These are phyloP conservation scores for Jackrogersella minutella DNA, from an alignment of 495 filamentous ascomycete genomes.

Conservation along the genomic window DNA sequence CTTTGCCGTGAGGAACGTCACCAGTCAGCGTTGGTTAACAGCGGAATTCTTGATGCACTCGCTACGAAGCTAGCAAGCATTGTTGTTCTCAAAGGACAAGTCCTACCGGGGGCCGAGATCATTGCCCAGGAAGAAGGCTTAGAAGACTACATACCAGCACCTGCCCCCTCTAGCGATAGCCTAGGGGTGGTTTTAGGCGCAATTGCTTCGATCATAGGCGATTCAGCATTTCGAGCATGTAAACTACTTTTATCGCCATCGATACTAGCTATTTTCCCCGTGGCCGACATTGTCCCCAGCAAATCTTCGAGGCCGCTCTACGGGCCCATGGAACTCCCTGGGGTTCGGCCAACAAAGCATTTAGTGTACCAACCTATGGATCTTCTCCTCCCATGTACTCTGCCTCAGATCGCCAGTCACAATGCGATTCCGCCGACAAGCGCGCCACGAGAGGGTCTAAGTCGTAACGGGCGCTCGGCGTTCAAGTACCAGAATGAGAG, in stretches of 20 bases:
- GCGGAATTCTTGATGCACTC: slow-evolving; percentile 80
- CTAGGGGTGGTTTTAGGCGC: slow-evolving; percentile 81
- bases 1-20: slow-evolving; percentile 74
- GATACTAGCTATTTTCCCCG: slow-evolving; percentile 75
- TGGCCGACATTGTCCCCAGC: slow-evolving; percentile 38
- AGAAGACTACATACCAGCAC: slow-evolving; percentile 56
- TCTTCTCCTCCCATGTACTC: slow-evolving; percentile 33
- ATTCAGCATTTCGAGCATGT: slow-evolving; percentile 79
- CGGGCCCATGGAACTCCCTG: slow-evolving; percentile 34
- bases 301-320: slow-evolving; percentile 16
- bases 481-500: slow-evolving; percentile 43
- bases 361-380: slow-evolving; percentile 37
- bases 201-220: slow-evolving; percentile 77
- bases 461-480: slow-evolving; percentile 36
- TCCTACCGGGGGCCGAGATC: slow-evolving; percentile 64
- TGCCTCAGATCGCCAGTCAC: slow-evolving; percentile 21
- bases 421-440: slow-evolving; percentile 68
- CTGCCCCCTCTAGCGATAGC: slow-evolving; percentile 66
- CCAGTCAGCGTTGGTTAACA: slow-evolving; percentile 71
- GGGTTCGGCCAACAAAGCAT: slow-evolving; percentile 34
- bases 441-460: slow-evolving; percentile 50
- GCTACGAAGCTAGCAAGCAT: slow-evolving; percentile 79
- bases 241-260: slow-evolving; percentile 80
- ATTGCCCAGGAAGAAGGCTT: slow-evolving; percentile 54
- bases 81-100: slow-evolving; percentile 70